phyloP scores from a whole-genome alignment of 345 rosid genomes.

The Melastoma malabathricum region DNA sequence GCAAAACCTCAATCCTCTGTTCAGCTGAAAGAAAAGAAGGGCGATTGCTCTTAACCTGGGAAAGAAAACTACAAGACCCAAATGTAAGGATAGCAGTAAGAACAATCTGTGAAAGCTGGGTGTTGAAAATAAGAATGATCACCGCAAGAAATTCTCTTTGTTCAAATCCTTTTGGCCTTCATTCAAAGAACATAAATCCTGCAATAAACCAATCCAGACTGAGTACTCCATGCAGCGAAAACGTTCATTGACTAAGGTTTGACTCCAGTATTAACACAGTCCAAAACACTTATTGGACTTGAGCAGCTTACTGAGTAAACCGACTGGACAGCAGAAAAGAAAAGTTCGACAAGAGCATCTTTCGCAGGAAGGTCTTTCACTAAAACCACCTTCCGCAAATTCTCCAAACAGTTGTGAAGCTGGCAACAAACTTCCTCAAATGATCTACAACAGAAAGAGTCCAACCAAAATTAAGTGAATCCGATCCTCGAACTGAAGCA shows the following conservation, averaged over 20 bases:
- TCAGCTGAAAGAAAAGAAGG: conserved; percentile 37
- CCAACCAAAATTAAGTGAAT: not conserved
- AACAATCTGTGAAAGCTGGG: conserved; percentile 1
- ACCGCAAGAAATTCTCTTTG: conserved; percentile 53
- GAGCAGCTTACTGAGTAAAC: conserved; percentile 42
- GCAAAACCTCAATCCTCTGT: conserved; percentile 55
- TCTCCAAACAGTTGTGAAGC: conserved; percentile 47
- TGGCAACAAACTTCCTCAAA: conserved; percentile 48
- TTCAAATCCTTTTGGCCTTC: conserved; percentile 33
- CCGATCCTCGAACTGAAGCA: too few species aligned
- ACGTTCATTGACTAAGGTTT: too few species aligned
- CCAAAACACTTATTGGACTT: not conserved
- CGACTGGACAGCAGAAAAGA: conserved; percentile 41
- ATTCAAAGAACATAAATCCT: conserved; percentile 59
- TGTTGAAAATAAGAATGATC: conserved; percentile 1
- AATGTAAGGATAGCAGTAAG: conserved; percentile 1
- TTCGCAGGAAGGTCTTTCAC: conserved; percentile 23
- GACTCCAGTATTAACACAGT: not conserved
- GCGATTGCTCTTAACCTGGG: conserved; percentile 29
- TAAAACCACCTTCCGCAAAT: conserved; percentile 33
- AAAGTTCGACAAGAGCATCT: conserved; percentile 33
- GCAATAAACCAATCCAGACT: conserved; percentile 13
- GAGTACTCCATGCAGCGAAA: not conserved
- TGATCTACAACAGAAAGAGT: conserved; percentile 39
- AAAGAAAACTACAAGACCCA: conserved; percentile 40